phyloP scores from a whole-genome alignment of 2,329 filamentous ascomycete genomes.

The Fusarium albidum region DNA sequence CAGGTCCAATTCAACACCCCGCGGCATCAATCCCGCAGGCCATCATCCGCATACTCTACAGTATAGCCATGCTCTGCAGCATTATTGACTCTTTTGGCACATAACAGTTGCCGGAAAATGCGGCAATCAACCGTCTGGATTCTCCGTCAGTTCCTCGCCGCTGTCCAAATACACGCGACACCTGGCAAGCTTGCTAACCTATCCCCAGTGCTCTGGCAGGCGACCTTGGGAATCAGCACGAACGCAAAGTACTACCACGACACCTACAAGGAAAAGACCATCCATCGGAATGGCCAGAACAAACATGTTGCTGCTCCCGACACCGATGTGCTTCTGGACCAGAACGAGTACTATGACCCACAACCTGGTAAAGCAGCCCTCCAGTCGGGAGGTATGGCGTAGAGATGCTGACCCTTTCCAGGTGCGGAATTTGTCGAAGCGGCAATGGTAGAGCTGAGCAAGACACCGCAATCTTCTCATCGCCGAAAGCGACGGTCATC shows the following conservation, averaged over 20 bases:
- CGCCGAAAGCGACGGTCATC: slow-evolving; percentile 54
- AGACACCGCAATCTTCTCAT: slow-evolving; percentile 56
- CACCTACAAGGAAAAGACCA: slow-evolving; percentile 40
- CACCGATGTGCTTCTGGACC: slow-evolving; percentile 42
- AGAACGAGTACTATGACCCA: slow-evolving; percentile 37
- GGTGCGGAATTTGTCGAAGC: slow-evolving; percentile 63
- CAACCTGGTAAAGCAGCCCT: slow-evolving; percentile 49
- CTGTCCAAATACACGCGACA: slow-evolving; percentile 32
- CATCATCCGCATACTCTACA: slow-evolving; percentile 20
- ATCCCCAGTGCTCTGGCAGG: slow-evolving; percentile 57
- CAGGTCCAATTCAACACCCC: slow-evolving; percentile 21
- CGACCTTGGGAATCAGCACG: slow-evolving; percentile 46
- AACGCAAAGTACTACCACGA: slow-evolving; percentile 50
- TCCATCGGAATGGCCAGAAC: slow-evolving; percentile 39
- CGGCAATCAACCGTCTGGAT: slow-evolving; percentile 51
- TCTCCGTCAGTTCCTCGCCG: slow-evolving; percentile 46
- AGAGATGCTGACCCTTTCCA: slow-evolving; percentile 37
- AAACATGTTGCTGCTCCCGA: slow-evolving; percentile 45
- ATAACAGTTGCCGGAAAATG: slow-evolving; percentile 50
- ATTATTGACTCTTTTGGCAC: slow-evolving; percentile 37
- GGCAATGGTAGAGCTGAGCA: slow-evolving; percentile 59
- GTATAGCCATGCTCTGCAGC: slow-evolving; percentile 43
- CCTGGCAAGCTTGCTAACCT: slow-evolving; percentile 35
- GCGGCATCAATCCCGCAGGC: slow-evolving; percentile 30
- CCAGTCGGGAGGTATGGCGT: background rate